These are phyloP conservation scores for Aphanocladium album DNA, from an alignment of 2,329 filamentous ascomycete species.

Conservation along the genomic window DNA sequence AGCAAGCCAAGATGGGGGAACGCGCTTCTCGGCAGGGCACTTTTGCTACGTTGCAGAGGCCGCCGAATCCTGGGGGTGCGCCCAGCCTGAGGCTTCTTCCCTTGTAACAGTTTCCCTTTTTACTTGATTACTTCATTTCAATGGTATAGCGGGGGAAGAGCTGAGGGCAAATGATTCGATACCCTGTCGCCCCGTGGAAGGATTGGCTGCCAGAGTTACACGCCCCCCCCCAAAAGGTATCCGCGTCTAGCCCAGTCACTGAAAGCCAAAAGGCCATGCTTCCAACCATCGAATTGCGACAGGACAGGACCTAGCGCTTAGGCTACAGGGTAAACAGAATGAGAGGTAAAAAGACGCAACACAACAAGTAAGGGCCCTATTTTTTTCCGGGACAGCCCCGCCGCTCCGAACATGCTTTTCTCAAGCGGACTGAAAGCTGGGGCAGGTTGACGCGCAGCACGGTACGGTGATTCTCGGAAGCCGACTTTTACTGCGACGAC, in stretches of 20 bases:
- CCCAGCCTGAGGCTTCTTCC: neutral
- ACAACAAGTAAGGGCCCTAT: neutral
- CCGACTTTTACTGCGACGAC: neutral
- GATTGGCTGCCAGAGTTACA: neutral
- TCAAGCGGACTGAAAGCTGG: neutral
- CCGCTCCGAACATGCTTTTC: neutral
- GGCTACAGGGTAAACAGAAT: neutral
- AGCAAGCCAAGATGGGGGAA: neutral
- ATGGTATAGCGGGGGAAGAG: no score
- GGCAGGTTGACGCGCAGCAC: neutral
- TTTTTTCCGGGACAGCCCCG: neutral
- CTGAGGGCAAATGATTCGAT: neutral
- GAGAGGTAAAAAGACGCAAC: neutral
- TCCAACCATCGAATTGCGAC: neutral
- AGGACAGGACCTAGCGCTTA: neutral
- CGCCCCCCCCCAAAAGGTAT: neutral
- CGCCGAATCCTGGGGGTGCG: neutral
- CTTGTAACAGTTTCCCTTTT: neutral
- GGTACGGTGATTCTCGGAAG: slow-evolving; percentile 3
- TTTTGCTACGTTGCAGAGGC: neutral
- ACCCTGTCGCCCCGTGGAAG: neutral
- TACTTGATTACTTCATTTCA: neutral
- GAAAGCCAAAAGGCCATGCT: neutral
- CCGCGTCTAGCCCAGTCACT: neutral
- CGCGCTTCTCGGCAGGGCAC: neutral